These are phyloP conservation scores for Lichenothelia convexa DNA, from an alignment of 495 filamentous ascomycete species.

Conservation along the genomic window DNA sequence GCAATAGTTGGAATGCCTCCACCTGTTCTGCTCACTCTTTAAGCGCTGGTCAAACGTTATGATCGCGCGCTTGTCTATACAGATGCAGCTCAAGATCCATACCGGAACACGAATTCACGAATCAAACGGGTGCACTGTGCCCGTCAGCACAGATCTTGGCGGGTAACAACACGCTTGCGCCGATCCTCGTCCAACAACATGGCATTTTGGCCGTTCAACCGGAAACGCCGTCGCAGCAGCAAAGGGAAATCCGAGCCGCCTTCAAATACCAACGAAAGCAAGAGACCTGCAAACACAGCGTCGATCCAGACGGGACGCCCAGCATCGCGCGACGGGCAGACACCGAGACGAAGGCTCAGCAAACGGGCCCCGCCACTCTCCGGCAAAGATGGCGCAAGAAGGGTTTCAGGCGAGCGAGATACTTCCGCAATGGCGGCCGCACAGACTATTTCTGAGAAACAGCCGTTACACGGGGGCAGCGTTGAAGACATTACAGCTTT, in stretches of 20 bases:
- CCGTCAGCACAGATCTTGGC: too few relatives aligned
- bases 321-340: background rate
- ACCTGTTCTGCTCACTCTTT: too few relatives aligned
- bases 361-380: background rate
- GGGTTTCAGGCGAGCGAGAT: background rate
- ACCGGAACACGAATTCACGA: too few relatives aligned
- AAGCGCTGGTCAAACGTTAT: too few relatives aligned
- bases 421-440: background rate
- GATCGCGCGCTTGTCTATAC: too few relatives aligned
- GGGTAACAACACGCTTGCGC: too few relatives aligned
- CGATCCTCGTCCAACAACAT: background rate
- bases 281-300: constrained; percentile 1
- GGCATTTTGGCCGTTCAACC: constrained; percentile 6
- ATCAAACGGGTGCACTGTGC: too few relatives aligned
- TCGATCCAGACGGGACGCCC: background rate
- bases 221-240: constrained; percentile 5
- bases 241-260: background rate
- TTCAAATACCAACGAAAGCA: background rate
- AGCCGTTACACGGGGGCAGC: constrained; percentile 6
- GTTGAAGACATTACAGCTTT: constrained; percentile 25
- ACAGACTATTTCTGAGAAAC: constrained; percentile 2
- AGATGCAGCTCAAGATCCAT: too few relatives aligned
- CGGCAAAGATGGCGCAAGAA: background rate
- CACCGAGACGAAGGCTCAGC: background rate
- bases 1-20: too few relatives aligned